A percentile compares a stretch with the other conserved stretches of the same genome.
Conservation (phyloP, 345 rosid species). For the Sisymbrium irio region DNA sequence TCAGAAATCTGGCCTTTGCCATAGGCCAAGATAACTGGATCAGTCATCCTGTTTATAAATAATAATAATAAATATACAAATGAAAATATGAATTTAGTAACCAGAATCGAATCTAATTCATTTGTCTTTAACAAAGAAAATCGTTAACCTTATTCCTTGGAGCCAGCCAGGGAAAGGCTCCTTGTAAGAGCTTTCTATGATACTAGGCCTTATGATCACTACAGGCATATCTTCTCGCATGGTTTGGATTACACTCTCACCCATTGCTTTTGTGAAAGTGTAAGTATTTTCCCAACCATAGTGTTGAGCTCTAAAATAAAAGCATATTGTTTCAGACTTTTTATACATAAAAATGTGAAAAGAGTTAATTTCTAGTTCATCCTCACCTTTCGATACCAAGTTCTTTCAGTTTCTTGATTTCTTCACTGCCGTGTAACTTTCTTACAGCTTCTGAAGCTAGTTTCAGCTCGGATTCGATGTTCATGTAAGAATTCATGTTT, state of each 20-base stretch:
- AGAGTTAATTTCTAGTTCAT: not conserved
- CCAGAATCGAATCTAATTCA: not conserved
- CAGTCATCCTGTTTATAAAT: conserved; percentile 29
- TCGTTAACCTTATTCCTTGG: conserved; percentile 50
- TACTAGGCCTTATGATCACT: conserved; percentile 65
- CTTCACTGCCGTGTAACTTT: conserved; percentile 16
- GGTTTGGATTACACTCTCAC: conserved; percentile 55
- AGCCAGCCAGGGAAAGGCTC: conserved; percentile 96
- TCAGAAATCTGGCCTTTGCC: conserved; percentile 39
- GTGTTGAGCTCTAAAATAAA: conserved; percentile 40
- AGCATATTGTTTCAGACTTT: not conserved
- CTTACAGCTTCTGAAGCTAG: conserved; percentile 32
- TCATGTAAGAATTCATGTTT: conserved; percentile 16
- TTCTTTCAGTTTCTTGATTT: conserved; percentile 33
- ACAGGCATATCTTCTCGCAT: conserved; percentile 48
- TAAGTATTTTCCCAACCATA: conserved; percentile 87
- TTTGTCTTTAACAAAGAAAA: not conserved
- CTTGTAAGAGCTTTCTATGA: conserved; percentile 66
- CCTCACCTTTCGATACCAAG: conserved; percentile 41
- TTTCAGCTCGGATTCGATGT: conserved; percentile 41
- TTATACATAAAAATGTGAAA: not conserved
- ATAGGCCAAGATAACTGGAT: conserved; percentile 38
- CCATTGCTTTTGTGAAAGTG: conserved; percentile 92
- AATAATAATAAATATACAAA: too few species aligned
- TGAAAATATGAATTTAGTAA: not conserved